Evolutionary conservation across 352 stramenopile genomes (phyloP).

Genomic region (Blastocystis sp.): DNA sequence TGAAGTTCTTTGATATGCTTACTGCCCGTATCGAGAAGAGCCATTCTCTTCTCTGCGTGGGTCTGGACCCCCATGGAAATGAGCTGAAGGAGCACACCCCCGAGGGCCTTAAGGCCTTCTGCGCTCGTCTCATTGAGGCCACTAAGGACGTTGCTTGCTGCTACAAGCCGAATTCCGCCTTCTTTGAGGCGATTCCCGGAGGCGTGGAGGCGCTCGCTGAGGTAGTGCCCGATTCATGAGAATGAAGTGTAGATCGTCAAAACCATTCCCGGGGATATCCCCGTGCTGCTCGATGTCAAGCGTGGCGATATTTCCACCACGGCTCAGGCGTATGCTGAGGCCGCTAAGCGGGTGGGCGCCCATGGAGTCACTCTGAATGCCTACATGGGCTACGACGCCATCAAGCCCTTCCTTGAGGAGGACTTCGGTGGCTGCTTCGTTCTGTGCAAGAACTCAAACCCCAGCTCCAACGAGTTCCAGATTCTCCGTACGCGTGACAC

Average conservation of each 20-base stretch:
- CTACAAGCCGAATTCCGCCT: slow-evolving; percentile 98
- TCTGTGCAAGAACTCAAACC: slow-evolving; percentile 98
- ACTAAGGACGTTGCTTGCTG: slow-evolving; percentile 86
- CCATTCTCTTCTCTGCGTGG: slow-evolving; percentile 94
- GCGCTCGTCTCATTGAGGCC: slow-evolving; percentile 87
- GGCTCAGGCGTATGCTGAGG: slow-evolving; percentile 88
- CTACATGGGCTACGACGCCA: slow-evolving; percentile 96
- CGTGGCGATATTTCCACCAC: slow-evolving; percentile 96
- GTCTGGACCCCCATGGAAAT: slow-evolving; percentile 88
- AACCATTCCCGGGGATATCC: slow-evolving; percentile 83
- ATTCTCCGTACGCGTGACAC: slow-evolving; percentile 75
- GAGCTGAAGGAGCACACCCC: slow-evolving; percentile 81
- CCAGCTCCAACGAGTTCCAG: slow-evolving; percentile 90
- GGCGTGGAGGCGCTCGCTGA: slow-evolving; percentile 83
- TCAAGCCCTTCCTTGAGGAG: slow-evolving; percentile 87
- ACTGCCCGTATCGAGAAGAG: slow-evolving; percentile 80
- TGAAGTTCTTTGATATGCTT: slow-evolving; percentile 83
- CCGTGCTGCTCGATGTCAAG: slow-evolving; percentile 94
- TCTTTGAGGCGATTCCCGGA: slow-evolving; percentile 88
- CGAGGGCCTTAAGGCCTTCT: slow-evolving; percentile 87
- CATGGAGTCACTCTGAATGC: slow-evolving; percentile 92
- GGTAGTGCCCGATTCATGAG: slow-evolving; percentile 73
- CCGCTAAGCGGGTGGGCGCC: slow-evolving; percentile 83
- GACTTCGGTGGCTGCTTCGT: slow-evolving; percentile 89
- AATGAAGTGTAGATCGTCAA: slow-evolving; percentile 69